Evolutionary conservation across 179 eudicot genomes (phyloP).

Genomic region (Camellia oleifera): DNA sequence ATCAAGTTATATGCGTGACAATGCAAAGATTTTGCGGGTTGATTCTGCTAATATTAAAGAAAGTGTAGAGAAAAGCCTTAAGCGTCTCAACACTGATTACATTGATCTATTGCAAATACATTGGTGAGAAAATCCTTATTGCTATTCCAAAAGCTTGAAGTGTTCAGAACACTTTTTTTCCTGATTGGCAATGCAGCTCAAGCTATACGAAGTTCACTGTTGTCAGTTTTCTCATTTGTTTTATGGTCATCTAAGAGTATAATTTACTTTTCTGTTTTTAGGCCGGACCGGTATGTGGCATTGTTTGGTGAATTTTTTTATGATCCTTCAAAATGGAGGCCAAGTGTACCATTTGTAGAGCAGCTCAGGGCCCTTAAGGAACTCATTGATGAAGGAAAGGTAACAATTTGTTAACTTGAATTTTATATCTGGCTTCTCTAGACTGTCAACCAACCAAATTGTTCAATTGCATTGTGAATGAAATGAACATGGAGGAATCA

Average conservation of each 20-base stretch:
- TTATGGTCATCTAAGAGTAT: background rate
- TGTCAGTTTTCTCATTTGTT: no score
- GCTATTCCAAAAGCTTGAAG: background rate
- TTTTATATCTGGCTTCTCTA: background rate
- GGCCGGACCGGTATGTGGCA: slow-evolving; percentile 96
- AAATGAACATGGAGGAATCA: background rate
- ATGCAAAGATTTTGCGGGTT: slow-evolving; percentile 64
- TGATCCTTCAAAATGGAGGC: slow-evolving; percentile 80
- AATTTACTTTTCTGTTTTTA: slow-evolving; percentile 23
- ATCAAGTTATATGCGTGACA: slow-evolving; percentile 65
- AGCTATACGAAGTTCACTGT: background rate
- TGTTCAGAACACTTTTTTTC: background rate
- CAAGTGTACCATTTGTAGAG: slow-evolving; percentile 69
- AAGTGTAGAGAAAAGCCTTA: slow-evolving; percentile 96
- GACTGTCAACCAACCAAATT: background rate
- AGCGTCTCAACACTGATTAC: slow-evolving; percentile 86
- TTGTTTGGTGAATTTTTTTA: slow-evolving; percentile 78
- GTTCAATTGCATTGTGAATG: background rate
- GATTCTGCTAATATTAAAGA: slow-evolving; percentile 96
- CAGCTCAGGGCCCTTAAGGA: slow-evolving; percentile 86
- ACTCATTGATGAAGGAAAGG: slow-evolving; percentile 92
- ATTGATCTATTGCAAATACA: slow-evolving; percentile 92
- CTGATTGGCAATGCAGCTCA: slow-evolving; percentile 5
- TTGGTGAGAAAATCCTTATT: slow-evolving; percentile 51
- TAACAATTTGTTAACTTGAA: slow-evolving; percentile 20